Conservation (phyloP, 75 land plant genomes). For the Azolla pinnata region DNA sequence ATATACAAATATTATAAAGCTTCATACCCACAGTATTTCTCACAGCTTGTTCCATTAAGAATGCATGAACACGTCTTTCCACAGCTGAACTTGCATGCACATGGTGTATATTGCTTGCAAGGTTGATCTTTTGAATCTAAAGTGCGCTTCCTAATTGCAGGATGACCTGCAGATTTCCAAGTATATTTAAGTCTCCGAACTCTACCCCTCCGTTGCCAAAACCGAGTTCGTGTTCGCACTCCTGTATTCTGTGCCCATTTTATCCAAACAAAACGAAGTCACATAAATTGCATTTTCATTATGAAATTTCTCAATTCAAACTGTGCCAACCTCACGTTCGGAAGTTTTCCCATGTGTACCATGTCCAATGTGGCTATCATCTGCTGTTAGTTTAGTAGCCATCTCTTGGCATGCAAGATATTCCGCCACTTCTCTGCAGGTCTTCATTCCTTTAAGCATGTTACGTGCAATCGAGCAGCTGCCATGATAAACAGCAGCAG, state of each 20-base stretch:
- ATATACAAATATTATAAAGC: not conserved
- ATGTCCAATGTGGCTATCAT: slow-evolving; percentile 34
- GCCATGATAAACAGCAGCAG: slow-evolving; percentile 1
- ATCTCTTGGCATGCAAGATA: slow-evolving; percentile 44
- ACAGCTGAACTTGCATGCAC: slow-evolving; percentile 74
- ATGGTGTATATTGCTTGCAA: slow-evolving; percentile 87
- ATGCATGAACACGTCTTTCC: slow-evolving; percentile 83
- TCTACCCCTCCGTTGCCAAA: slow-evolving; percentile 58
- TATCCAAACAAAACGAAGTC: too few relatives aligned
- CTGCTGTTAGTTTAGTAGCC: slow-evolving; percentile 14
- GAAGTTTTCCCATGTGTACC: slow-evolving; percentile 36
- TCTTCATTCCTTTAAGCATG: slow-evolving; percentile 76
- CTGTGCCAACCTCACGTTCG: not conserved
- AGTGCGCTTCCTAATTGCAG: slow-evolving; percentile 63
- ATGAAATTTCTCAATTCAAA: not conserved
- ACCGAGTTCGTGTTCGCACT: slow-evolving; percentile 54
- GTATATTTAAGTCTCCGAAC: slow-evolving; percentile 89
- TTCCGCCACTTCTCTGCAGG: slow-evolving; percentile 69
- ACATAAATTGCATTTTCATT: too few relatives aligned
- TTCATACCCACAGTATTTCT: slow-evolving; percentile 97
- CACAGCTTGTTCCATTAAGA: slow-evolving; percentile 90
- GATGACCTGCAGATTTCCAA: slow-evolving; percentile 84
- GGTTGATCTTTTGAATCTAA: slow-evolving; percentile 82
- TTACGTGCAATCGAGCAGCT: slow-evolving; percentile 93
- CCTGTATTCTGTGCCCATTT: slow-evolving; percentile 32